Evolutionary conservation across 2,329 filamentous ascomycete genomes (phyloP).

Genomic region (Raffaelea ambrosiae): DNA sequence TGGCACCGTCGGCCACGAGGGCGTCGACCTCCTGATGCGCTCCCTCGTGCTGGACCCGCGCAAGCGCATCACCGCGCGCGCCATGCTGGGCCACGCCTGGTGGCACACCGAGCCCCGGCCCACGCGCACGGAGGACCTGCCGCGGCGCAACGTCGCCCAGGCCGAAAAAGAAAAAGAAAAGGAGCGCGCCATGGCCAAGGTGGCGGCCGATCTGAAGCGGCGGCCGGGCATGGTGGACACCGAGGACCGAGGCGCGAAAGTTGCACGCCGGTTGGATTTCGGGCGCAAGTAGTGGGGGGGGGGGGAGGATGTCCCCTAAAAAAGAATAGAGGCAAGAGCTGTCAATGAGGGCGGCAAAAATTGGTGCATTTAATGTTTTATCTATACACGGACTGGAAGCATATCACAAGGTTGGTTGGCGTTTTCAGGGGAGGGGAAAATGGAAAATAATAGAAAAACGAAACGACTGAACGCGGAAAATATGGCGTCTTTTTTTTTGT

Average conservation of each 20-base stretch:
- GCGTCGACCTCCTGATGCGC: constrained; percentile 79
- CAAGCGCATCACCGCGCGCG: constrained; percentile 67
- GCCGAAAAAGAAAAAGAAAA: constrained; percentile 34
- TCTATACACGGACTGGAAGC: too few relatives aligned
- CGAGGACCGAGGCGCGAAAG: constrained; percentile 55
- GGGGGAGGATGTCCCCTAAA: not conserved
- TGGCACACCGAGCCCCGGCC: constrained; percentile 80
- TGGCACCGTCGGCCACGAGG: constrained; percentile 68
- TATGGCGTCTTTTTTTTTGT: too few relatives aligned
- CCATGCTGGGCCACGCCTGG: constrained; percentile 75
- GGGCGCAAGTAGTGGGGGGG: constrained; percentile 32
- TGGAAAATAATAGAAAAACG: too few relatives aligned
- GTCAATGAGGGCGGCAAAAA: too few relatives aligned
- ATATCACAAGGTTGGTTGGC: too few relatives aligned
- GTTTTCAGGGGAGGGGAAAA: too few relatives aligned
- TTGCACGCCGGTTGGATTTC: constrained; percentile 78
- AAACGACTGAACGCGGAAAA: too few relatives aligned
- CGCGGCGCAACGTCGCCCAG: constrained; percentile 60
- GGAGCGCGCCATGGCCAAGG: constrained; percentile 41
- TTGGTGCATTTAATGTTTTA: too few relatives aligned
- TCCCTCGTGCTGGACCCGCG: constrained; percentile 83
- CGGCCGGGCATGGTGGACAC: constrained; percentile 64
- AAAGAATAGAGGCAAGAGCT: constrained; percentile 12
- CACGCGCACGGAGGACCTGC: constrained; percentile 72
- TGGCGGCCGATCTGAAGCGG: constrained; percentile 75